phyloP scores from a whole-genome alignment of 2,329 filamentous ascomycete species.

The Cyphellophora europaea region DNA sequence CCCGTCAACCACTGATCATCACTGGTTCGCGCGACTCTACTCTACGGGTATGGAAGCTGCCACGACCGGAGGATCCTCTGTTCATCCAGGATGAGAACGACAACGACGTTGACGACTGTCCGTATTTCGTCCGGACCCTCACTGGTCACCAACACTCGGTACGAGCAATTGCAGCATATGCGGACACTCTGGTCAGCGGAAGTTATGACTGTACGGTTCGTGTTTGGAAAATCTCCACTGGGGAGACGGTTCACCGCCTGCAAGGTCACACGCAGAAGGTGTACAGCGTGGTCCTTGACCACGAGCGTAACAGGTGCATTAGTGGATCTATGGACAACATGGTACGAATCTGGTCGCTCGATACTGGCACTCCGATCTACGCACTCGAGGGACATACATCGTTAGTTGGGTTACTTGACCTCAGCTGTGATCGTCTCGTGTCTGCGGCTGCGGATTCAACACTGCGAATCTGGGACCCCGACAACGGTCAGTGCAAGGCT shows the following conservation, averaged over 20 bases:
- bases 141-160: slow-evolving; percentile 87
- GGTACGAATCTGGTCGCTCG: slow-evolving; percentile 95
- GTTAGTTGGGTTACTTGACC: slow-evolving; percentile 81
- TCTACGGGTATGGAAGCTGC: slow-evolving; percentile 87
- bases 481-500: slow-evolving; percentile 81
- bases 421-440: slow-evolving; percentile 81
- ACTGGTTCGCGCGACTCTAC: slow-evolving; percentile 94
- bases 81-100: slow-evolving; percentile 74
- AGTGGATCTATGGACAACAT: slow-evolving; percentile 97
- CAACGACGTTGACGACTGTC: slow-evolving; percentile 67
- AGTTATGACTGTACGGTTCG: slow-evolving; percentile 94
- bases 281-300: slow-evolving; percentile 92
- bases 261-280: slow-evolving; percentile 87
- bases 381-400: slow-evolving; percentile 89
- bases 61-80: slow-evolving; percentile 64
- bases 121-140: slow-evolving; percentile 85
- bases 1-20: slow-evolving; percentile 89
- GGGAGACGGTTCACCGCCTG: slow-evolving; percentile 74
- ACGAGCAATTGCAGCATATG: slow-evolving; percentile 87
- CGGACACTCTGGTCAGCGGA: slow-evolving; percentile 91
- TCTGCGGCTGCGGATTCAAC: slow-evolving; percentile 94
- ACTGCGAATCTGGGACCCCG: slow-evolving; percentile 91
- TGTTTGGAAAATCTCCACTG: slow-evolving; percentile 96
- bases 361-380: slow-evolving; percentile 73
- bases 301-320: slow-evolving; percentile 86